Percentiles rank a stretch among this genome's conserved stretches.
These are phyloP conservation scores for Beauveria medogensis DNA, from an alignment of 2,329 filamentous ascomycete genomes.

Conservation along the genomic window DNA sequence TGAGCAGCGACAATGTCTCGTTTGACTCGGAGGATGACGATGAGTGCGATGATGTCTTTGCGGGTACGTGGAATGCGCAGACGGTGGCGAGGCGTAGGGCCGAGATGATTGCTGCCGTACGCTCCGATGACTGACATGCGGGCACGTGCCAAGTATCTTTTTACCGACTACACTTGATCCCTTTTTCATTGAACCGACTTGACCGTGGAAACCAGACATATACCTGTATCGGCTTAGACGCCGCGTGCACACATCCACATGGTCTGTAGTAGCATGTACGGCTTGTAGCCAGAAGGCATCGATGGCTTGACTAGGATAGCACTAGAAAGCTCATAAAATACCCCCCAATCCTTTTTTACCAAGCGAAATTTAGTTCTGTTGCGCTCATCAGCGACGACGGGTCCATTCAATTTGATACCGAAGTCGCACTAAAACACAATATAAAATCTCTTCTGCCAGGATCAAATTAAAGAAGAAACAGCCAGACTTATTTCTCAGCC, in stretches of 20 bases:
- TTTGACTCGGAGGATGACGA: conserved; percentile 60
- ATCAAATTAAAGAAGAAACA: too few relatives aligned
- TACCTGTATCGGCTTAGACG: background rate
- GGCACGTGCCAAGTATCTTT: background rate
- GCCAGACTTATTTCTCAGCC: too few relatives aligned
- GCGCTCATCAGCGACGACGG: background rate
- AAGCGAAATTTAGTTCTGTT: background rate
- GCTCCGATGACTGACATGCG: background rate
- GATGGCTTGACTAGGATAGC: conserved; percentile 6
- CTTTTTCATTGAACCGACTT: too few relatives aligned
- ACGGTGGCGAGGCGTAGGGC: conserved; percentile 39
- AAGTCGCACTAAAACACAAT: too few relatives aligned
- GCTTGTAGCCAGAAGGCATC: background rate
- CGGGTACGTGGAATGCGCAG: conserved; percentile 51
- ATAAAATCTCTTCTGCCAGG: too few relatives aligned
- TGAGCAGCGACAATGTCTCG: conserved; percentile 28
- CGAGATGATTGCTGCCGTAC: conserved; percentile 21
- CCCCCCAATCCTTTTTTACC: background rate
- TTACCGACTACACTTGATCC: background rate
- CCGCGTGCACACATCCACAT: background rate
- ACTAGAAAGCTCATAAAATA: background rate
- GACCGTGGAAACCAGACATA: background rate
- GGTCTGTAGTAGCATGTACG: background rate
- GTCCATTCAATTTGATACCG: too few relatives aligned
- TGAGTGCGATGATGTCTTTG: conserved; percentile 59